phyloP scores from a whole-genome alignment of 139 green algal species.

The Chlamydomonas eustigma region DNA sequence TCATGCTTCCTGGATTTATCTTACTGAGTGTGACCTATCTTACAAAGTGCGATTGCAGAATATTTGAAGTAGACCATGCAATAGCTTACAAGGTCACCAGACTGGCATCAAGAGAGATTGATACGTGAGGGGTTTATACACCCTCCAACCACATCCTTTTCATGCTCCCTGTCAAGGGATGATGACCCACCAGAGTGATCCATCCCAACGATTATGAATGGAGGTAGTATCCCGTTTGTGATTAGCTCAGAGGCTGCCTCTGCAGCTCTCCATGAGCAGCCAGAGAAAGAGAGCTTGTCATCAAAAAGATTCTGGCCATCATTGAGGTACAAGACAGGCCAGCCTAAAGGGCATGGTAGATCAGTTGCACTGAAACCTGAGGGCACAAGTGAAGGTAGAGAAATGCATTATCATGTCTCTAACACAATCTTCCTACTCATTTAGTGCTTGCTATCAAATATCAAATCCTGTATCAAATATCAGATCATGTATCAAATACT shows the following conservation, averaged over 20 bases:
- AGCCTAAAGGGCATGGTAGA: not conserved
- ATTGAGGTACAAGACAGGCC: conserved; percentile 45
- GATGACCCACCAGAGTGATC: conserved; percentile 46
- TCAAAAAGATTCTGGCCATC: conserved; percentile 64
- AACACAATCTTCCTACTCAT: too few relatives aligned
- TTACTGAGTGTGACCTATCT: too few relatives aligned
- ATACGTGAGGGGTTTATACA: too few relatives aligned
- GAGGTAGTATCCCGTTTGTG: conserved; percentile 29
- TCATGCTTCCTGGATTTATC: too few relatives aligned
- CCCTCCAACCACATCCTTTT: too few relatives aligned
- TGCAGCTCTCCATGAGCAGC: conserved; percentile 37
- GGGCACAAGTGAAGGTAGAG: not conserved
- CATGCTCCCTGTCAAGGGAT: too few relatives aligned
- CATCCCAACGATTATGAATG: conserved; percentile 51
- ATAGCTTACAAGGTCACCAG: too few relatives aligned
- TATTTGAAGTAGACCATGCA: too few relatives aligned
- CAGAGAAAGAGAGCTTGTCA: conserved; percentile 24
- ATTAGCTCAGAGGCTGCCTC: conserved; percentile 38
- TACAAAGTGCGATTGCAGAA: too few relatives aligned
- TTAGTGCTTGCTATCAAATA: too few relatives aligned
- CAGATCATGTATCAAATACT: not conserved
- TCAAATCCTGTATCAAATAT: not conserved
- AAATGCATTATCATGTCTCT: too few relatives aligned
- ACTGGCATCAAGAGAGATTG: too few relatives aligned
- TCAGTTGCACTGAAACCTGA: not conserved